Conservation (phyloP, 208 protist genomes). For the Trypanosoma mega region DNA sequence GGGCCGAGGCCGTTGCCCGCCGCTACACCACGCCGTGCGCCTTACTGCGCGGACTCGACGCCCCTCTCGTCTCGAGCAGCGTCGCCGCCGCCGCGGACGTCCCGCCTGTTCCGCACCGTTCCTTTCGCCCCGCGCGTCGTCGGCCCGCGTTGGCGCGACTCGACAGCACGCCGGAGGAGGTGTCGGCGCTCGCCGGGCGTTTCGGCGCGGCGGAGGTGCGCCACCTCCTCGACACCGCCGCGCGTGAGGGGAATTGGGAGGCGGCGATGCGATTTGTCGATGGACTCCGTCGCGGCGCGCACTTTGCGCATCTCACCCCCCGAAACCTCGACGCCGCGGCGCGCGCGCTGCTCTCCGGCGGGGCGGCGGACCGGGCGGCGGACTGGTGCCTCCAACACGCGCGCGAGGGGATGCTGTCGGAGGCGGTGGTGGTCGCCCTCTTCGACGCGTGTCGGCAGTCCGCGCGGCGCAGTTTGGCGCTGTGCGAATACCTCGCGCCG, state of each 20-base stretch:
- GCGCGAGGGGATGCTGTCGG: conserved; percentile 58
- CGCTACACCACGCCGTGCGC: conserved; percentile 14
- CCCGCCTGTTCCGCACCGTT: conserved; percentile 62
- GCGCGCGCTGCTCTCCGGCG: conserved; percentile 45
- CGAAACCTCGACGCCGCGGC: conserved; percentile 55
- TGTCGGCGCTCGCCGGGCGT: conserved; percentile 25
- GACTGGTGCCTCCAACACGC: conserved; percentile 63
- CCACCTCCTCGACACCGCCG: conserved; percentile 52
- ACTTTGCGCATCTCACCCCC: conserved; percentile 49
- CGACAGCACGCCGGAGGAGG: conserved; percentile 33
- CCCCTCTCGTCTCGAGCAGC: conserved; percentile 28
- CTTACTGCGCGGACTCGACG: conserved; percentile 10
- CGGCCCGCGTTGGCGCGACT: conserved; percentile 37
- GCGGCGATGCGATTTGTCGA: conserved; percentile 50
- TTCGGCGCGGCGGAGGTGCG: conserved; percentile 53
- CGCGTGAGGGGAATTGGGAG: conserved; percentile 60
- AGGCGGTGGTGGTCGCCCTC: conserved; percentile 60
- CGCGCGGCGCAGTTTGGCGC: conserved; percentile 37
- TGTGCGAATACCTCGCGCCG: conserved; percentile 43
- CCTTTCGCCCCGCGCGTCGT: conserved; percentile 46
- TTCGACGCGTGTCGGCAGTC: conserved; percentile 60
- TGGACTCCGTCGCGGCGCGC: conserved; percentile 32
- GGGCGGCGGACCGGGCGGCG: conserved; percentile 34
- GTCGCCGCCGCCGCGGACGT: conserved; percentile 34
- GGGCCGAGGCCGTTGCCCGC: conserved; percentile 18